Conservation (phyloP, 345 rosid genomes). For the Salix brachista region DNA sequence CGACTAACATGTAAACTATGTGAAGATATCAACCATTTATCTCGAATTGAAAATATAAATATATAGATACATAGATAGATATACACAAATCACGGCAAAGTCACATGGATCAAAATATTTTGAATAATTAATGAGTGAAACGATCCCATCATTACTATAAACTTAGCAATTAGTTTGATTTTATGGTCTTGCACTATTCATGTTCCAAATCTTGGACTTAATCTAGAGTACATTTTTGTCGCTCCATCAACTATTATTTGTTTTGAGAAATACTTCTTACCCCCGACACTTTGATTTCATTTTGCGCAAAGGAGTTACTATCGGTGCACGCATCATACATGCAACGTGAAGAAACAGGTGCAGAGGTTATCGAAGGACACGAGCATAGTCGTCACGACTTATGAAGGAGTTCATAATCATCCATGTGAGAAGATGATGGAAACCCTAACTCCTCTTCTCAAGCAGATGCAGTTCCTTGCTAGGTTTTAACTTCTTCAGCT, state of each 20-base stretch:
- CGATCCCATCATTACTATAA: no score
- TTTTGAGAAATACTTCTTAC: background rate
- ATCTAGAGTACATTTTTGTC: no score
- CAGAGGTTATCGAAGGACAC: constrained; percentile 78
- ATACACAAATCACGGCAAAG: no score
- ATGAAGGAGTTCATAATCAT: constrained; percentile 81
- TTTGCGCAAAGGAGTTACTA: constrained; percentile 62
- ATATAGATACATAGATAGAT: no score
- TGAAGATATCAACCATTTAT: no score
- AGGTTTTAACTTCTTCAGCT: constrained; percentile 33
- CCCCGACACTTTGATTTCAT: background rate
- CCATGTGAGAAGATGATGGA: constrained; percentile 93
- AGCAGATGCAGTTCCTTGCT: constrained; percentile 80
- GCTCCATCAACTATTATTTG: background rate
- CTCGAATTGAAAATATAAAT: no score
- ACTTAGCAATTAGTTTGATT: no score
- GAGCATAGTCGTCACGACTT: constrained; percentile 73
- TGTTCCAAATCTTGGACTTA: no score
- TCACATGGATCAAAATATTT: no score
- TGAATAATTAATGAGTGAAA: no score
- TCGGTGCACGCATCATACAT: constrained; percentile 89
- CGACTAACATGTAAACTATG: no score
- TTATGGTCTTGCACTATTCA: no score
- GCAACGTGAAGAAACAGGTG: constrained; percentile 93
- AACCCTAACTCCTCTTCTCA: constrained; percentile 81